Evolutionary conservation across 345 rosid genomes (phyloP), one percentile per base, ranked within the genome.

Genomic region (Brassica juncea): DNA sequence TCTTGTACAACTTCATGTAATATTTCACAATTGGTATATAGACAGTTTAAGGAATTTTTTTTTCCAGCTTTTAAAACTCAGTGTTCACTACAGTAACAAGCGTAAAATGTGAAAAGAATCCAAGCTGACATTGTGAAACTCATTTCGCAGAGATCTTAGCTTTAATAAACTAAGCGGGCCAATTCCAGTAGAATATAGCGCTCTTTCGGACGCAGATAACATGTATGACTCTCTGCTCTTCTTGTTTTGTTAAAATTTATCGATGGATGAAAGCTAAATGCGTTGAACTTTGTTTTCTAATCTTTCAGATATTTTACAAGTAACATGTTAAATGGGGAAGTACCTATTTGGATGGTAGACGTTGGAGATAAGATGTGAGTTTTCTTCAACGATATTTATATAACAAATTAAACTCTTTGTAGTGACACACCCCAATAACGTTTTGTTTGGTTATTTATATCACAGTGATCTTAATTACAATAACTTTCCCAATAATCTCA

Each of bases 391-490:
- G 4, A 30, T 35, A 44, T 47, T 9, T 10, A 77, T n/a, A 37
- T 2, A 9, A 61, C 39, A 23, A 35, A 19, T 19, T 19, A 19
- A 35, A 2, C 6, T 27, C 3, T 61, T 75, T 55, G 28, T 59
- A 21, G 15, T 71, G 72, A 15, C 5, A 64, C 68, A 69, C 0
- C 3, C 4, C 0, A 69, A 15, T 64, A 39, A 74, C 9, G 4
- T 68, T 62, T 72, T 61, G 6, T 37, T 60, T 80, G 42, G 47
- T 52, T 52, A 2, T 61, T 55, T 34, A 15, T 15, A 31, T 70
- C 82, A 81, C 91, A 90, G 97, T 44, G 93, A 92, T 86, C 85
- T 92, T 55, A 77, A 92, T 21, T 90, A 87, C 81, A 92, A 92
- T 77, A 83, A 92, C 77, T 90, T 92, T 66, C 47, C 86, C 34